Evolutionary conservation across 83 land plant species (phyloP), one percentile per base, ranked within the genome.

Genomic region (Picea engelmannii): DNA sequence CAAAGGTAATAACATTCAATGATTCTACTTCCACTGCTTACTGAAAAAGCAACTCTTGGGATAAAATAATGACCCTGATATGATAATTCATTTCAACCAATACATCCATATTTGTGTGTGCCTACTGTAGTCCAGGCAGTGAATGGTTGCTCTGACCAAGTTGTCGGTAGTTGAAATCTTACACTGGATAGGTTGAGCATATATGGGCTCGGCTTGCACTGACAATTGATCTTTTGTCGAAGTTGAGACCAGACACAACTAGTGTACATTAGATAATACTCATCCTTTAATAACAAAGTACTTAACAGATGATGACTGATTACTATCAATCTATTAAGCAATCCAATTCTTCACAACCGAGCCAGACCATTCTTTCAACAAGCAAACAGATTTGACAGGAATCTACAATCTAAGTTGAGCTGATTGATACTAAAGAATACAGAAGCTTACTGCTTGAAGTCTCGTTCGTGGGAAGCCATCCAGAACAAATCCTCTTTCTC

Each of bases 381-480:
- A 59, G 35, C 60, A 23, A 58, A 24, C 58, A 27, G 18, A 17
- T 70, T 49, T 24, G 17, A 44, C 49, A 68, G 16, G 31, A 71
- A 17, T 70, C 21, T 47, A 52, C 13, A 52, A 6, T 80, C 55
- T 59, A 27, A 52, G 25, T 24, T 44, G 16, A 35, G 58, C 18
- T 59, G 40, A 49, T 10, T 44, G 5, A 7, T 55, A 55, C 59
- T 13, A 38, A 42, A 23, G 49, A 21, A 23, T 12, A 49, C 18
- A 20, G 27, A 20, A 79, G 80, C 89, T 83, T 88, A 94, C 96
- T 59, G 95, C 96, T 87, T 94, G 96, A 24, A 83, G 78, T 27
- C 87, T 67, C 12, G 94, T 92, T 23, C 94, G 84, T n/a, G 96
- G 96, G 69, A 94, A 88, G 11, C 96, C 96, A 83, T 94, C 96